phyloP scores from a whole-genome alignment of 306 rosid genomes.

The Vigna radiata region DNA sequence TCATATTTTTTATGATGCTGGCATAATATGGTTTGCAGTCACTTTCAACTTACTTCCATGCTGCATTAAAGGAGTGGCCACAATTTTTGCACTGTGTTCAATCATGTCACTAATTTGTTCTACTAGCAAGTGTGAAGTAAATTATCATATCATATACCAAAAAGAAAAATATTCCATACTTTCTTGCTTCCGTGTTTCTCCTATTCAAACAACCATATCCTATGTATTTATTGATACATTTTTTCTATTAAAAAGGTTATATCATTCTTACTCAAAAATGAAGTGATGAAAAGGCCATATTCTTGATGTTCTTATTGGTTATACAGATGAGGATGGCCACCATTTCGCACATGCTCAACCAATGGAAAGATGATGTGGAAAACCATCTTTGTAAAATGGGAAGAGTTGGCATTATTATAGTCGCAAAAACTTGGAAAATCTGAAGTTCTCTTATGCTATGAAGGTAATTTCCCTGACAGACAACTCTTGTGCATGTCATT shows the following conservation, averaged over 20 bases:
- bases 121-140: conserved; percentile 10
- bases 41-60: conserved; percentile 3
- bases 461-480: conserved; percentile 40
- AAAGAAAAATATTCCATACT: background rate
- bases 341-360: conserved; percentile 61
- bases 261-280: conserved; percentile 24
- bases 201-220: background rate
- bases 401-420: conserved; percentile 11
- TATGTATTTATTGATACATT: background rate
- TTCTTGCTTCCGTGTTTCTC: background rate
- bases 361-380: conserved; percentile 56
- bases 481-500: conserved; percentile 43
- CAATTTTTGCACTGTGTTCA: background rate
- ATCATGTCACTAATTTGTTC: background rate
- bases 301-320: conserved; percentile 40
- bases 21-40: background rate
- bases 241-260: background rate
- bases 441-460: background rate
- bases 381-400: conserved; percentile 10
- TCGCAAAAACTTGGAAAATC: conserved; percentile 27
- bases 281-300: background rate
- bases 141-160: background rate
- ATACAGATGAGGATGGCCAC: conserved; percentile 66
- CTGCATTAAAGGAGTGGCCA: no score
- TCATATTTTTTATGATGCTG: conserved; percentile 6